phyloP scores from a whole-genome alignment of 306 rosid species.

The Gastrolobium villosum region DNA sequence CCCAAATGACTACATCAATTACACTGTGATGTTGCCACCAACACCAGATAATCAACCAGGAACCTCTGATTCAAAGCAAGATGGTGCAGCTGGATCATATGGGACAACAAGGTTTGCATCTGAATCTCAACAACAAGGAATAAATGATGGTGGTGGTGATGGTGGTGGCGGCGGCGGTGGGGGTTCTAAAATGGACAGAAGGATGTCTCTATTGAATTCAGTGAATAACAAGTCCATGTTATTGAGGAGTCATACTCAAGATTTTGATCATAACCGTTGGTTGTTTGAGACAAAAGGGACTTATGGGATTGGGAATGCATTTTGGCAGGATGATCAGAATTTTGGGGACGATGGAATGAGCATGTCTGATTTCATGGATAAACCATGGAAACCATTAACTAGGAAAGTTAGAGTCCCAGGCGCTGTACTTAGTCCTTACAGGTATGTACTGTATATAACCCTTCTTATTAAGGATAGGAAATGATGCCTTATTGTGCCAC shows the following conservation, averaged over 20 bases:
- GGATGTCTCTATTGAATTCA: constrained; percentile 74
- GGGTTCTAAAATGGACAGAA: constrained; percentile 63
- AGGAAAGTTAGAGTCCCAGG: constrained; percentile 69
- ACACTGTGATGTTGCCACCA: constrained; percentile 89
- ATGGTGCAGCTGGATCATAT: constrained; percentile 38
- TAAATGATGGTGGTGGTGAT: constrained; percentile 10
- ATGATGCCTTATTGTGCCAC: neutral
- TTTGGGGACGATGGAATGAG: constrained; percentile 65
- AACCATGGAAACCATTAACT: constrained; percentile 91
- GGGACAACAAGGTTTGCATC: constrained; percentile 38
- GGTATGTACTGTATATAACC: constrained; percentile 48
- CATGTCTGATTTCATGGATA: constrained; percentile 82
- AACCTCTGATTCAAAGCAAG: constrained; percentile 56
- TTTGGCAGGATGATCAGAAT: constrained; percentile 70
- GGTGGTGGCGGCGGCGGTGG: neutral
- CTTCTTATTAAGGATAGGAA: neutral
- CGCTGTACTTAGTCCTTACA: constrained; percentile 81
- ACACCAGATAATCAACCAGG: constrained; percentile 87
- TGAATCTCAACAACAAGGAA: constrained; percentile 24
- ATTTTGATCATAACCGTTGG: constrained; percentile 92
- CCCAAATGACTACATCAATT: constrained; percentile 73
- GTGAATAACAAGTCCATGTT: constrained; percentile 74
- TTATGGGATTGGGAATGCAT: constrained; percentile 88
- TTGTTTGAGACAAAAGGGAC: constrained; percentile 84
- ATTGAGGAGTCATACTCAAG: constrained; percentile 78